Evolutionary conservation across 345 rosid species (phyloP).

Genomic region (Eucalyptus leucophloia): DNA sequence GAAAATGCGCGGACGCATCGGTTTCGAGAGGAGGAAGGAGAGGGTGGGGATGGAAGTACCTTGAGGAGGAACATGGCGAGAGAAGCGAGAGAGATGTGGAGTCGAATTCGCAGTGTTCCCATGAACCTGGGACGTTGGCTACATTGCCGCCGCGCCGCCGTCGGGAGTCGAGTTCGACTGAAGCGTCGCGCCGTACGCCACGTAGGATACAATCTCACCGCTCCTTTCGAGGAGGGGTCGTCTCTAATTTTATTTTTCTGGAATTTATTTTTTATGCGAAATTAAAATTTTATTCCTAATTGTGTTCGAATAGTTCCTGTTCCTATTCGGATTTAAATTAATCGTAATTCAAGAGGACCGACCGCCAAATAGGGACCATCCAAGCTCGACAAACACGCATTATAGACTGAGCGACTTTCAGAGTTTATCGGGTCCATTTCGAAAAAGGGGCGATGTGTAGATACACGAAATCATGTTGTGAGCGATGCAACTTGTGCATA

Average conservation of each 20-base stretch:
- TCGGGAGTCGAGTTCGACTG: background rate
- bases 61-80: slow-evolving; percentile 61
- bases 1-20: background rate
- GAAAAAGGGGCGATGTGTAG: accelerated
- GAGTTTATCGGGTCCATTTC: too few relatives aligned
- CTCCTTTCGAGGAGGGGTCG: background rate
- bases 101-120: background rate
- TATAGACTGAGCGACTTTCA: too few relatives aligned
- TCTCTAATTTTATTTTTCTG: background rate
- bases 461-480: accelerated
- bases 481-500: accelerated
- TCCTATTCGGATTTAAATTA: background rate
- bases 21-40: background rate
- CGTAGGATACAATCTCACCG: background rate
- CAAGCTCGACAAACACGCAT: accelerated
- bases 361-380: background rate
- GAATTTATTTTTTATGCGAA: background rate
- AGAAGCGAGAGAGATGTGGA: background rate
- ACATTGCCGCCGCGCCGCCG: background rate
- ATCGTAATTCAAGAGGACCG: background rate
- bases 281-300: accelerated
- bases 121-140: background rate
- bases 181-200: background rate
- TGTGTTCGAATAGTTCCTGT: background rate
- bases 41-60: slow-evolving; percentile 1